Evolutionary conservation across 2,329 filamentous ascomycete genomes (phyloP), one percentile per base, ranked within the genome.

Genomic region (Neonectria punicea): DNA sequence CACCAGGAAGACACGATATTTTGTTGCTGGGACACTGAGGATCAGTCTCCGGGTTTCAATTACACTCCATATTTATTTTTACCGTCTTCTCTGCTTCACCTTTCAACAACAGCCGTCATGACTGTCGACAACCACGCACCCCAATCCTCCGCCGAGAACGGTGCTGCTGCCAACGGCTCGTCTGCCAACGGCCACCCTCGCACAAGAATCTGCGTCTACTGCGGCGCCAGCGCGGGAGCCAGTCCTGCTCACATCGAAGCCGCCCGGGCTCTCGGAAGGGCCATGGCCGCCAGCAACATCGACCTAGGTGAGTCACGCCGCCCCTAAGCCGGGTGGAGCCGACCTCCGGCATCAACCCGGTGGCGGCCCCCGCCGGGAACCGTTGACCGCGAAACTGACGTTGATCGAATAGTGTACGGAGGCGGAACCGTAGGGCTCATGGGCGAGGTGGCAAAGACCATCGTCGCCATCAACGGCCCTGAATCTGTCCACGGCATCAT

Each of bases 361-460:
- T 41, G 36, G 39, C 51, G 47, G 58, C 53, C 53, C 25, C 30
- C 32, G 25, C 39, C 53, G 39, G 57, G 20, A 2, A 41, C 13
- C 7, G 13, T 36, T 18, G 47, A 25, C 16, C 14, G 28, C 10
- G 20, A 14, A 39, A 32, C 62, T 65, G 20, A 65, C 57, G 32
- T 16, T 18, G 13, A 28, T 10, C 28, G 5, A 11, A 56, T 50
- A 89, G 94, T 98, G 69, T 99, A 98, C 80, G 96, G 96, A 72
- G 96, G 96, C 72, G 96, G 96, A 75, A 98, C 95, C 2, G 89
- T 93, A 41, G 96, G 96, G 10, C 87, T 99, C 50, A 99, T 99
- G 96, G 96, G 96, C 76, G 94, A 98, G 77, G 81, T 98, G 11
- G 93, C 96, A 50, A 91, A 91, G 74, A 94, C 93, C 0, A 89